A percentile compares a stretch with the other conserved stretches of the same genome.
Conservation (phyloP, 2,329 filamentous ascomycete genomes). For the Drechslerella coelobrocha region DNA sequence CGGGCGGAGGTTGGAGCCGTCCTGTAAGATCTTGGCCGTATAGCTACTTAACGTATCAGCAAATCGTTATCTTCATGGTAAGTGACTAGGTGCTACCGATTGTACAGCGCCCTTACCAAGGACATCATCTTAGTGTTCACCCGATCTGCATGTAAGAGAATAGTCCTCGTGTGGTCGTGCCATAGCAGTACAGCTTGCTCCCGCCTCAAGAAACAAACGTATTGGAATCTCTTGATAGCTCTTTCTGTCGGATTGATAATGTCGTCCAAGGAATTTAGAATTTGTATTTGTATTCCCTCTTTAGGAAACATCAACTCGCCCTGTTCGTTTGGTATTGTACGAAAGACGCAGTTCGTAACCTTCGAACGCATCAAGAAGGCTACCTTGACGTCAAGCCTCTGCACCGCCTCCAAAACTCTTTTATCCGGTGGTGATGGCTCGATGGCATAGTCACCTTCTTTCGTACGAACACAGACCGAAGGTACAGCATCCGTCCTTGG, state of each 20-base stretch:
- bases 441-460: slow-evolving; percentile 1
- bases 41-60: slow-evolving; percentile 1
- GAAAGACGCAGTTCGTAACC: slow-evolving; percentile 16
- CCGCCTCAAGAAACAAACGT: slow-evolving; percentile 13
- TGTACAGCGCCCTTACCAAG: slow-evolving; percentile 1
- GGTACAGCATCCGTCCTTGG: background rate
- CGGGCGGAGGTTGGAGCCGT: background rate
- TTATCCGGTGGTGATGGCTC: slow-evolving; percentile 16
- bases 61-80: background rate
- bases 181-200: slow-evolving; percentile 24
- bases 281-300: slow-evolving; percentile 18
- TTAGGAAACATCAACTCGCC: slow-evolving; percentile 14
- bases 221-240: slow-evolving; percentile 16
- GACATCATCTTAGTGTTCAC: slow-evolving; percentile 28
- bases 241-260: slow-evolving; percentile 11
- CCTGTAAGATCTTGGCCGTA: slow-evolving; percentile 23
- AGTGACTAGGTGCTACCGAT: background rate
- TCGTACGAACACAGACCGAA: slow-evolving; percentile 14
- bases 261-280: slow-evolving; percentile 15
- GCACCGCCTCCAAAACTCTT: slow-evolving; percentile 8
- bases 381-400: slow-evolving; percentile 21
- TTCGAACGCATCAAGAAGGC: slow-evolving; percentile 27
- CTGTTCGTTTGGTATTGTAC: slow-evolving; percentile 9
- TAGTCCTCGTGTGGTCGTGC: slow-evolving; percentile 23
- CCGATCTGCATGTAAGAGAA: slow-evolving; percentile 20